Percentiles rank a stretch among this genome's conserved stretches.
These are phyloP conservation scores for Eucalyptus erythrocorys DNA, from an alignment of 345 rosid genomes.

Conservation along the genomic window DNA sequence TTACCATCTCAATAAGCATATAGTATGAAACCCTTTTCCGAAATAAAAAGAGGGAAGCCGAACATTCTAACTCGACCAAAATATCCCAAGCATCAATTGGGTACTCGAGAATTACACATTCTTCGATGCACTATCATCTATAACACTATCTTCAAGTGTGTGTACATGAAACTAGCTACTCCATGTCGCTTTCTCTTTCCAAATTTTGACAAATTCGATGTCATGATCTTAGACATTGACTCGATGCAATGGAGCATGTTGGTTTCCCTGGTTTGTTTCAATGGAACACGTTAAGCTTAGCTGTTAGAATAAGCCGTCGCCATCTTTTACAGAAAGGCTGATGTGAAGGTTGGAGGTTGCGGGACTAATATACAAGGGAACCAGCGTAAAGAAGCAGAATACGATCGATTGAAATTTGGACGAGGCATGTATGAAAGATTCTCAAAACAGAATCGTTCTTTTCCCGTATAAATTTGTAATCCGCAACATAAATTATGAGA, in stretches of 20 bases:
- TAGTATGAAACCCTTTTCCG: neutral
- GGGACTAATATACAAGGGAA: neutral
- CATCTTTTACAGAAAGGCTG: neutral
- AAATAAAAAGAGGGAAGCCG: neutral
- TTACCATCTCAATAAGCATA: neutral
- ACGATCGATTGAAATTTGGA: neutral
- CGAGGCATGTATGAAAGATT: neutral
- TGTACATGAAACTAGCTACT: neutral
- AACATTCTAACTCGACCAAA: neutral
- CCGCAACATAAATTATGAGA: neutral
- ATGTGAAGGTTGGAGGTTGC: neutral
- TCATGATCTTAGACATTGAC: neutral
- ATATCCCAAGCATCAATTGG: neutral
- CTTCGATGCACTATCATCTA: neutral
- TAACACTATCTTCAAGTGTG: neutral
- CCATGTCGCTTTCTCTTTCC: neutral
- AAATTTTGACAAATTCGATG: neutral
- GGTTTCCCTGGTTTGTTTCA: neutral
- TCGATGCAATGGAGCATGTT: neutral
- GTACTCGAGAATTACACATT: neutral
- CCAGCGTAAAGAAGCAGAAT: neutral
- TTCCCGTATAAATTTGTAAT: neutral
- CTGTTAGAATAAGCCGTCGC: neutral
- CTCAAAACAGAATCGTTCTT: neutral
- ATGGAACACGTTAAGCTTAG: neutral